These are phyloP conservation scores for Paraphysoderma sedebokerense DNA, from an alignment of 371 early-diverging fungal genomes.

Conservation along the genomic window DNA sequence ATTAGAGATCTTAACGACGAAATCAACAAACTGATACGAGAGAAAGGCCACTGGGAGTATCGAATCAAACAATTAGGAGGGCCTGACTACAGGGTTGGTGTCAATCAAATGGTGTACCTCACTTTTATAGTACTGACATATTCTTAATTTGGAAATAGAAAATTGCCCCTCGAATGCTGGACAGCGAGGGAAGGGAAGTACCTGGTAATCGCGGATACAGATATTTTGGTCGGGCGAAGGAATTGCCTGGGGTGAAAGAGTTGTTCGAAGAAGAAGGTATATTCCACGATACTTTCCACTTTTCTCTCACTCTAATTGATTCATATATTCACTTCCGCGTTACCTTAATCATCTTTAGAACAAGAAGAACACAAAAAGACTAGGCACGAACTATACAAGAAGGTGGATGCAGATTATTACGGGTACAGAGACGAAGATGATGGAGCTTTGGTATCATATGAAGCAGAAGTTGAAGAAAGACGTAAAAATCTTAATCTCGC, in stretches of 20 bases:
- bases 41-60: slow-evolving; percentile 83
- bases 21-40: slow-evolving; percentile 81
- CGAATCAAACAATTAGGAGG: slow-evolving; percentile 85
- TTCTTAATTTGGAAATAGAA: slow-evolving; percentile 19
- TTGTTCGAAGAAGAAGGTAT: slow-evolving; percentile 54
- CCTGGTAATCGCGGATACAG: slow-evolving; percentile 85
- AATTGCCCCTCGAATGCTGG: slow-evolving; percentile 55
- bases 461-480: slow-evolving; percentile 20
- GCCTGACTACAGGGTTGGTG: slow-evolving; percentile 71
- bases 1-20: slow-evolving; percentile 89
- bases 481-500: too few species aligned
- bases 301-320: neutral
- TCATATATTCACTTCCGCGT: too few species aligned
- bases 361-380: too few species aligned
- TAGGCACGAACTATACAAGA: slow-evolving; percentile 50
- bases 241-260: slow-evolving; percentile 87
- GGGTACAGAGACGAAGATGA: slow-evolving; percentile 92
- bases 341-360: too few species aligned
- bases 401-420: slow-evolving; percentile 86
- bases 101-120: too few species aligned
- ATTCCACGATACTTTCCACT: neutral
- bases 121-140: too few species aligned
- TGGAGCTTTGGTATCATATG: slow-evolving; percentile 57
- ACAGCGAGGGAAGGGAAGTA: slow-evolving; percentile 73
- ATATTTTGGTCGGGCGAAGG: slow-evolving; percentile 95